Evolutionary conservation across 352 stramenopile species (phyloP), one percentile per base, ranked within the genome.

Genomic region (Phytophthora ohioensis): DNA sequence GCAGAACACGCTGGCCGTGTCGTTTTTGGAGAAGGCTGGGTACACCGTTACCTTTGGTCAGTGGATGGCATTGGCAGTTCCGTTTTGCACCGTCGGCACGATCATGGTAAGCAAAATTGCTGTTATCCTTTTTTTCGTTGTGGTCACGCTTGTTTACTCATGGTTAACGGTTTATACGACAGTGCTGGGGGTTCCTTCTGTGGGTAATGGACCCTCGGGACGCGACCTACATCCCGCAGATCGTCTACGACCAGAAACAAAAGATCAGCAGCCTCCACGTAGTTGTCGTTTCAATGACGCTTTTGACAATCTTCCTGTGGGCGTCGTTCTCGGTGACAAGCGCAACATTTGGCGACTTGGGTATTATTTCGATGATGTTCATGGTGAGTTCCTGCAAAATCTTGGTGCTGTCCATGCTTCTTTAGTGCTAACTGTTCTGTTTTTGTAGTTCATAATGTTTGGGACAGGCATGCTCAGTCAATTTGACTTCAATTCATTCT

Each of bases 401-500:
- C 42, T 43, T 8, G 30, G 12, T 10, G 7, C 21, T 54, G 9
- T 45, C 32, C 31, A 30, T 36, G 27, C 46, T 57, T 62, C 8
- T 31, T 58, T 10, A 43, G 21, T 48, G 10, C 59, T 66, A 12
- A 73, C 34, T 62, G 9, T 27, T 63, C 13, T 2, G 17, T 58
- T 3, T 52, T 41, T 64, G 7, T 62, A 95, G 88, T 91, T 92
- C 49, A 78, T 92, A 46, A 92, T 96, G 85, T 97, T 97, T 68
- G 90, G 90, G 45, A 91, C 85, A 5, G 91, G 90, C 30, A 95
- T 96, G 79, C 78, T 97, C 7, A 97, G 87, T 47, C 87, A 98
- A 74, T 95, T 98, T 34, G 93, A 98, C 74, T 97, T 98, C 66
- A 98, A 98, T 66, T 97, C 88, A 49, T 97, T 98, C 61, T 97